These are phyloP conservation scores for Teratosphaeria epicoccoides DNA, from an alignment of 2,329 filamentous ascomycete species.

Conservation along the genomic window DNA sequence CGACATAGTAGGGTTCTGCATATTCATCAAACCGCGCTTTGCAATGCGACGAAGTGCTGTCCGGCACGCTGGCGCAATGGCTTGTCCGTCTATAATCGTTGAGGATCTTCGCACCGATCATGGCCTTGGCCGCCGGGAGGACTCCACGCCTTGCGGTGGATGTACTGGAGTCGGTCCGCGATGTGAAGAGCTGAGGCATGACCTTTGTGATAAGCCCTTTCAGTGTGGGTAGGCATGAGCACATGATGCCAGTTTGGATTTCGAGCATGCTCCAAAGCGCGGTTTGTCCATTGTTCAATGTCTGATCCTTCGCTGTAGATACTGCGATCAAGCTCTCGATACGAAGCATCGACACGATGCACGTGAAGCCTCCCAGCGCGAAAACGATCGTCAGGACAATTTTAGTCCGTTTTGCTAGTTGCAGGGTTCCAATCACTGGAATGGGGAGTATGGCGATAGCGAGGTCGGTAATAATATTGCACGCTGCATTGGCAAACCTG, in stretches of 20 bases:
- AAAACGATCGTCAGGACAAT: constrained; percentile 27
- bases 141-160: background rate
- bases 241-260: constrained; percentile 27
- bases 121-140: background rate
- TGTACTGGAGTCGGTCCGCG: background rate
- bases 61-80: background rate
- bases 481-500: constrained; percentile 27
- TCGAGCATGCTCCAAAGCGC: constrained; percentile 29
- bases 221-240: constrained; percentile 28
- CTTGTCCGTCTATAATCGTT: background rate
- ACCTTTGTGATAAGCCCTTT: constrained; percentile 22
- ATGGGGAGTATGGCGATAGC: constrained; percentile 26
- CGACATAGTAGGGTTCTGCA: background rate
- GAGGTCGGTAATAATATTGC: constrained; percentile 29
- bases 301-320: constrained; percentile 16
- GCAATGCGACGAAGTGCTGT: background rate
- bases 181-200: background rate
- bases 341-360: constrained; percentile 24
- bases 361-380: constrained; percentile 24
- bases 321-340: constrained; percentile 21
- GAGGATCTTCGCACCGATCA: background rate
- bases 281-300: constrained; percentile 23
- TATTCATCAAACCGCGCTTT: background rate
- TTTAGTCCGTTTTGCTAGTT: constrained; percentile 24
- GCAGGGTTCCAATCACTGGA: constrained; percentile 25